Evolutionary conservation across 495 filamentous ascomycete species (phyloP), one percentile per base, ranked within the genome.

Genomic region (Ascodesmis nigricans): DNA sequence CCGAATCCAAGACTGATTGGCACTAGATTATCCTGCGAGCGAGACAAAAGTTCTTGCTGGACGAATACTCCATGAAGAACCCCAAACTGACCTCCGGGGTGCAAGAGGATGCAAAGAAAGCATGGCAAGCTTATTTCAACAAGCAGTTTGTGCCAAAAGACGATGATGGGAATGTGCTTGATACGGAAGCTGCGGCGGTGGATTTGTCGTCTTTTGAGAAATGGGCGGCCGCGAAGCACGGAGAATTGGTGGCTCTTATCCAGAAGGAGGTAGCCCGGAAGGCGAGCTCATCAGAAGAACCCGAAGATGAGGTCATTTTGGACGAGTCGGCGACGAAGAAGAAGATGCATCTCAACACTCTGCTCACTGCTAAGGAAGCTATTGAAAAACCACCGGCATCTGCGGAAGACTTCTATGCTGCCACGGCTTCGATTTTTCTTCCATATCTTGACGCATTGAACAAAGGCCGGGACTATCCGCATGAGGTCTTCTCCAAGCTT

Each of bases 291-390:
- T 17, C 45, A 5, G 25, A 41, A 3, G 43, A 27, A 16, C 36
- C 42, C 5, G 35, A 42, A 21, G 43, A 42, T 14, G 46, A 43
- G 3, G 25, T 47, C 7, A 27, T 33, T 20, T 44, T 52, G 21
- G 78, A 90, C 41, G 64, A 66, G 29, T 69, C 75, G 37, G 75
- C 90, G 42, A 69, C 72, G 2, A 95, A 93, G 61, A 56, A 78
- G 33, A 91, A 90, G 50, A 91, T 92, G 82, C 81, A 92, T 45
- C 67, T 92, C 36, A 75, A 67, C 49, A 91, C 78, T 2, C 70
- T 73, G 35, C 58, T 63, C 13, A 60, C 68, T 0, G 72, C 76
- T 1, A 63, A 69, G 8, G 47, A 56, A 28, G 68, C 66, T 5
- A 61, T 81, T 20, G 50, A 55, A 32, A 44, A 56, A 27, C 39